Base-by-base conservation (phyloP, 2,329 filamentous ascomycete species). In the Monilinia fructigena region DNA sequence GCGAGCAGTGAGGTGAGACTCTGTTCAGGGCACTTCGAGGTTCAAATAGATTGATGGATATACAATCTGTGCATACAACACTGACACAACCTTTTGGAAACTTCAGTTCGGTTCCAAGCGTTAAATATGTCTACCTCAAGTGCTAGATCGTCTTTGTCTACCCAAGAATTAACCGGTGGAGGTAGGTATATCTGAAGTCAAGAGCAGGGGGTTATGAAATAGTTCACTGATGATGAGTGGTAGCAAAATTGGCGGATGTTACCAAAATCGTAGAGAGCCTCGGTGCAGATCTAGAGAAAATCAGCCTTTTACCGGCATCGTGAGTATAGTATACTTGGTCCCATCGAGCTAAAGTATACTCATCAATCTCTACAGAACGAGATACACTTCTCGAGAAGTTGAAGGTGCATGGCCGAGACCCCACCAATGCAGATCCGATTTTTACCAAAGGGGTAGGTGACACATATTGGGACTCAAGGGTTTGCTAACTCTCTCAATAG, bases 321-420 rank as follows among this genome's bases (percentile, higher is more conserved):
- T 91, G 79, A 77, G 84, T 61, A 38, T 18, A 77, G 84, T 50
- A 38, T 18, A 77, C 55, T 31, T 18, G 42, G 35, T 38, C 26
- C 10, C 45, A 50, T 23, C n/a, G 18, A 45, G 16, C 23, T 23
- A 38, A 12, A 48, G 8, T 54, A 26, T 69, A 26, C 42, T 53
- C 53, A 59, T 56, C 71, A 47, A 72, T 59, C 28, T 48, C 55
- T 26, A 20, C 69, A 92, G 90, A 91, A 74, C 84, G 87, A 69
- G 84, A 86, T 72, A 78, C 82, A 12, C 80, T 82, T 16, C 77
- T 90, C 4, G 86, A 89, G 71, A 80, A 92, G 72, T 82, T 97
- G 59, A 97, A 97, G 78, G 81, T 93, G 42, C 85, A 91, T 73
- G 90, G 93, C 8, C 87, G 93, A 68, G 87, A 89, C 72, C 86